A percentile compares a stretch with the other conserved stretches of the same genome.
These are phyloP conservation scores for Coemansia sp. DNA, from an alignment of 192 early-diverging fungal genomes.

Conservation along the genomic window DNA sequence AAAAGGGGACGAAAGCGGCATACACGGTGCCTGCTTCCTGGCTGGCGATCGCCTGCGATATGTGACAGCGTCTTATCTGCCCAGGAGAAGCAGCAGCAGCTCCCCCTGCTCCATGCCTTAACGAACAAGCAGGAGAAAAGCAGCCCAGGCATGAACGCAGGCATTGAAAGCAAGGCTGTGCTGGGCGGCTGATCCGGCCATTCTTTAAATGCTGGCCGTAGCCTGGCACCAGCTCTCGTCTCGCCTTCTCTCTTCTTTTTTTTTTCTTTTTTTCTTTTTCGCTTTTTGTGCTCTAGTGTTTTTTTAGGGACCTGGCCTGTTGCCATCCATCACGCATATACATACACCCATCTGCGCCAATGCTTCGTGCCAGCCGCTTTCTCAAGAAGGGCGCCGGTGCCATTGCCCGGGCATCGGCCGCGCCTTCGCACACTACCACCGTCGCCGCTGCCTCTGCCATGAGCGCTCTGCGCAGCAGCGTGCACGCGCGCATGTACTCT, in stretches of 20 bases:
- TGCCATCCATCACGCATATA: neutral
- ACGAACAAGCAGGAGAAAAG: too few relatives aligned
- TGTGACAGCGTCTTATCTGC: neutral
- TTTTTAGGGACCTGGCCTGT: neutral
- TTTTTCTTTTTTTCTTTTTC: conserved; percentile 11
- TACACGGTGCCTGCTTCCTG: neutral
- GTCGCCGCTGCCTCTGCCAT: neutral
- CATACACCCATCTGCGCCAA: neutral
- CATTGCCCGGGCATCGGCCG: conserved; percentile 28
- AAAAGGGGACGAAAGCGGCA: too few relatives aligned
- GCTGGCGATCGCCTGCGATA: neutral
- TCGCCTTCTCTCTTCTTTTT: neutral
- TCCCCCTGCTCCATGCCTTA: neutral
- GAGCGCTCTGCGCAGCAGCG: neutral
- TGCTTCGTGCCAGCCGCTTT: conserved; percentile 46
- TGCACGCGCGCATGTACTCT: conserved; percentile 19
- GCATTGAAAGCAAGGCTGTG: neutral
- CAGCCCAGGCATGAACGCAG: too few relatives aligned
- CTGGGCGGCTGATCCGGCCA: neutral
- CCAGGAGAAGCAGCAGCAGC: neutral
- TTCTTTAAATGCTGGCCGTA: neutral
- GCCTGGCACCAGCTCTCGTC: neutral
- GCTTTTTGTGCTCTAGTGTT: conserved; percentile 15
- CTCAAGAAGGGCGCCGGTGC: conserved; percentile 35
- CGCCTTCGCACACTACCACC: neutral